Conservation (phyloP, 192 early-diverging fungal genomes). For the Linnemannia schmuckeri region DNA sequence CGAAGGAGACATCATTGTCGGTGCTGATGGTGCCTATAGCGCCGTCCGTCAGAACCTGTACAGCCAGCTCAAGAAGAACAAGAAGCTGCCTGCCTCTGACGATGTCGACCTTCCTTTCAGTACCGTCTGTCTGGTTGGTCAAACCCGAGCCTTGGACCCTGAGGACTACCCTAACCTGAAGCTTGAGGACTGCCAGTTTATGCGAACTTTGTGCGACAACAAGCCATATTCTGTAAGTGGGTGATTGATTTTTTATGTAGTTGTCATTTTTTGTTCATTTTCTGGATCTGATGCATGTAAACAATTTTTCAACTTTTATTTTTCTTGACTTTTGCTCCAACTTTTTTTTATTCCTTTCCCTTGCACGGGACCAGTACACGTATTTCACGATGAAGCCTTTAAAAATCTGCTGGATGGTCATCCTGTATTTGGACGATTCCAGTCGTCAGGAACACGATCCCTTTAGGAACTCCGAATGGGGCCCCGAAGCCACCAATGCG, state of each 20-base stretch:
- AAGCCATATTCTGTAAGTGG: conserved; percentile 12
- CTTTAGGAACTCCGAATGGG: conserved; percentile 22
- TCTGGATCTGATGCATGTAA: not conserved
- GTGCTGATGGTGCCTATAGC: conserved; percentile 47
- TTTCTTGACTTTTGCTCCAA: not conserved
- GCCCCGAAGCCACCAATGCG: not conserved
- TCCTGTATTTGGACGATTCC: not conserved
- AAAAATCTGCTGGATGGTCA: conserved; percentile 23
- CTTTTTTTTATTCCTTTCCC: not conserved
- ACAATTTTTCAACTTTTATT: not conserved
- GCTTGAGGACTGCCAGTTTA: not conserved
- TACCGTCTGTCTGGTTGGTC: conserved; percentile 20
- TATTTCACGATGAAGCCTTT: not conserved
- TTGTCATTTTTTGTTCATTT: no score
- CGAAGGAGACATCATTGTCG: conserved; percentile 43
- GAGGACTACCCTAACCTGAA: not conserved
- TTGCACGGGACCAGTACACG: not conserved
- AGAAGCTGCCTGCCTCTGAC: conserved; percentile 3
- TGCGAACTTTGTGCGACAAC: not conserved
- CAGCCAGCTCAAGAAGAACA: not conserved
- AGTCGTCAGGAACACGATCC: not conserved
- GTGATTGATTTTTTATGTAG: not conserved
- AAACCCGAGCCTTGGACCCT: conserved; percentile 9
- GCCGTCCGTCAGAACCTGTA: conserved; percentile 24
- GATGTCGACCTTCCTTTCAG: not conserved